A percentile compares a stretch with the other conserved stretches of the same genome.
Conservation (phyloP, 352 stramenopile species). For the Globisporangium irregulare region DNA sequence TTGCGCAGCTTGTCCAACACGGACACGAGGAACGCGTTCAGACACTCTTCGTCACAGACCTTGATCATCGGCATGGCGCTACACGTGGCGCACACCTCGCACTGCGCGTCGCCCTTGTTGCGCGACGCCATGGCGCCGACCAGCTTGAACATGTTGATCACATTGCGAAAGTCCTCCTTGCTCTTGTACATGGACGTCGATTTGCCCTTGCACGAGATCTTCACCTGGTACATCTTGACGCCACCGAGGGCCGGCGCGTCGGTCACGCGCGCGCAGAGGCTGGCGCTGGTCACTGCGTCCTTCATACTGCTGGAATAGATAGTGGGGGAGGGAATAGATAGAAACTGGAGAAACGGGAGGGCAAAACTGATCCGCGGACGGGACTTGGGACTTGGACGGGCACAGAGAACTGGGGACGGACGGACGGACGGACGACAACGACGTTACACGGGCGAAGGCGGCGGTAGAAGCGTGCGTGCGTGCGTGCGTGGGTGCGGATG, state of each 20-base stretch:
- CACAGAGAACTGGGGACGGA: conserved; percentile 2
- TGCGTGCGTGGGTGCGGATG: not conserved
- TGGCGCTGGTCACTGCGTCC: conserved; percentile 29
- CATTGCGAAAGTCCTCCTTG: conserved; percentile 80
- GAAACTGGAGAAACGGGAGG: not conserved
- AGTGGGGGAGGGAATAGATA: conserved; percentile 12
- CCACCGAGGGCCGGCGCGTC: conserved; percentile 64
- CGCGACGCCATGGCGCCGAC: conserved; percentile 61
- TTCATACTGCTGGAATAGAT: conserved; percentile 45
- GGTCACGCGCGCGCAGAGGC: conserved; percentile 50
- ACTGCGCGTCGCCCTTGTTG: conserved; percentile 41
- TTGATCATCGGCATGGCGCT: conserved; percentile 38
- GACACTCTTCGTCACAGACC: conserved; percentile 45
- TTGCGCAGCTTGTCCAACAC: conserved; percentile 64
- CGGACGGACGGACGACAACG: conserved; percentile 7
- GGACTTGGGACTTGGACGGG: not conserved
- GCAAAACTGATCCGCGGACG: conserved; percentile 3
- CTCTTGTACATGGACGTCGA: conserved; percentile 79
- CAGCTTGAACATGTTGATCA: conserved; percentile 81
- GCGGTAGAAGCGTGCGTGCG: not conserved
- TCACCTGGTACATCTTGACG: conserved; percentile 83
- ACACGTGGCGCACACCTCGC: conserved; percentile 52
- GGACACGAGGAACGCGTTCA: conserved; percentile 52
- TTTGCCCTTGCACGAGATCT: conserved; percentile 72
- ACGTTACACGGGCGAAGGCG: conserved; percentile 1